These are phyloP conservation scores for Nakataea oryzae DNA, from an alignment of 2,329 filamentous ascomycete genomes.

Conservation along the genomic window DNA sequence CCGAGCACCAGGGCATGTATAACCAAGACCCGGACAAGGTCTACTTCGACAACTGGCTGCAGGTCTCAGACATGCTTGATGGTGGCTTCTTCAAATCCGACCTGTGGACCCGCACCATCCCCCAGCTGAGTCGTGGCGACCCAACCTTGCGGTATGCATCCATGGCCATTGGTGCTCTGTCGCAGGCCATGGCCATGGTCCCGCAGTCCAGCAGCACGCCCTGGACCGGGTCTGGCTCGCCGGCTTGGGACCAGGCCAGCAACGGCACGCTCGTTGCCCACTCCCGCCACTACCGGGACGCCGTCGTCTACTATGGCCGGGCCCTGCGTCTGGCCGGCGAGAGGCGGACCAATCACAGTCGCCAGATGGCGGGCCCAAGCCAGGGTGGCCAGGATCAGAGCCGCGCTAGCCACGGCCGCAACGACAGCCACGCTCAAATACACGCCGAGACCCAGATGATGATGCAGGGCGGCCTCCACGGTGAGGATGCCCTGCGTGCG, in stretches of 20 bases:
- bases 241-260: neutral
- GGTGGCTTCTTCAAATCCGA: constrained; percentile 19
- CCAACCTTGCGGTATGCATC: constrained; percentile 24
- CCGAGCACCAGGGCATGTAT: constrained; percentile 7
- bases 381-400: no score
- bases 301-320: constrained; percentile 22
- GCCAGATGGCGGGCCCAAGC: neutral
- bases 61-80: constrained; percentile 12
- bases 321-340: constrained; percentile 16
- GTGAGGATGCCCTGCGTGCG: constrained; percentile 15
- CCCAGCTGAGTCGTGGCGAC: constrained; percentile 20
- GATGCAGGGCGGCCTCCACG: constrained; percentile 8
- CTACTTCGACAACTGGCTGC: constrained; percentile 18
- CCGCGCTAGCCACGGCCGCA: neutral
- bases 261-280: neutral
- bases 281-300: constrained; percentile 18
- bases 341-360: no score
- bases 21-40: constrained; percentile 10
- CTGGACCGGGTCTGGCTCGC: no score
- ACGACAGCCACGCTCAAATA: neutral
- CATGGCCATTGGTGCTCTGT: constrained; percentile 24
- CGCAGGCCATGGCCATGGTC: constrained; percentile 7
- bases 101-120: constrained; percentile 25
- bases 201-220: neutral
- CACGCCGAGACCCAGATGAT: neutral